phyloP scores from a whole-genome alignment of 1,139 yeast species.

The Eremothecium coryli region DNA sequence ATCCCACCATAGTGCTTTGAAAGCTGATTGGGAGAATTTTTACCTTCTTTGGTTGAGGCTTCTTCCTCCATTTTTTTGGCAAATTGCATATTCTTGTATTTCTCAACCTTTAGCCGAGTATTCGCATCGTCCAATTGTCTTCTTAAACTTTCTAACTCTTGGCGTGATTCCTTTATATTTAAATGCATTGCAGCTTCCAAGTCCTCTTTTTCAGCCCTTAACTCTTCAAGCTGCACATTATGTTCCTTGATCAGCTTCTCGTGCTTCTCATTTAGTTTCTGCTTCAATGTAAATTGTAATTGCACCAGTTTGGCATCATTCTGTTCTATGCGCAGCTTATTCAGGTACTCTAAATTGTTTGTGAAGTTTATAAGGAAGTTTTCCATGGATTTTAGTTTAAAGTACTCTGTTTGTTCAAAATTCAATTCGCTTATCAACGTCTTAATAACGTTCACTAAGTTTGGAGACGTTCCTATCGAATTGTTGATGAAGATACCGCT shows the following conservation, averaged over 20 bases:
- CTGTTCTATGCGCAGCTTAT: constrained; percentile 19
- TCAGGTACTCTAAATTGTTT: constrained; percentile 20
- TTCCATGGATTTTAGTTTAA: constrained; percentile 38
- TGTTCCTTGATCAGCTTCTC: constrained; percentile 17
- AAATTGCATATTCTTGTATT: constrained; percentile 21
- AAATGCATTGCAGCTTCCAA: constrained; percentile 14
- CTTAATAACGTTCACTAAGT: constrained; percentile 42
- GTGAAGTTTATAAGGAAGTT: constrained; percentile 32
- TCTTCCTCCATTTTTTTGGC: constrained; percentile 8
- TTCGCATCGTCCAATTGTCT: constrained; percentile 27
- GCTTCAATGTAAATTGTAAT: constrained; percentile 17
- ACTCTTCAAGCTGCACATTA: constrained; percentile 17
- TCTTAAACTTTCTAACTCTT: constrained; percentile 18
- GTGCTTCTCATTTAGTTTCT: constrained; percentile 22
- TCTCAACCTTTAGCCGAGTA: constrained; percentile 27
- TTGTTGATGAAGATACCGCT: constrained; percentile 59
- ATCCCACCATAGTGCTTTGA: background rate
- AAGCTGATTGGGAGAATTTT: background rate
- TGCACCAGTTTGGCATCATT: constrained; percentile 19
- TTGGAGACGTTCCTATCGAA: constrained; percentile 47
- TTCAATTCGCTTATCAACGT: constrained; percentile 40
- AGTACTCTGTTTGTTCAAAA: constrained; percentile 36
- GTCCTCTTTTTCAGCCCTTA: constrained; percentile 22
- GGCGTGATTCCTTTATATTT: constrained; percentile 14
- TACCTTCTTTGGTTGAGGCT: background rate